These are phyloP conservation scores for Neurospora sp. DNA, from an alignment of 495 filamentous ascomycete species.

Conservation along the genomic window DNA sequence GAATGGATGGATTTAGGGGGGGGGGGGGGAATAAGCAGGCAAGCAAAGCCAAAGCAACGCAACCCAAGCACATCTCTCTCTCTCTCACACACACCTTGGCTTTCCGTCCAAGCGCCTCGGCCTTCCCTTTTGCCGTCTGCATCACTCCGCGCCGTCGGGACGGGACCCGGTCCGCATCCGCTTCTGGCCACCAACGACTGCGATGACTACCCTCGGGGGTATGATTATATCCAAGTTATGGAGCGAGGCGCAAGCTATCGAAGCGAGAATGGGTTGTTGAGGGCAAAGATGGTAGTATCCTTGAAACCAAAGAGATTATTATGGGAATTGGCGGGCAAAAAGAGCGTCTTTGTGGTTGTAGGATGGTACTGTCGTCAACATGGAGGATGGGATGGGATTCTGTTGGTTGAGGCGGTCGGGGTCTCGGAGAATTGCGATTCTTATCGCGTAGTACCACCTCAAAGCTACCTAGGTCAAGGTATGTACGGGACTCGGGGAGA, in stretches of 20 bases:
- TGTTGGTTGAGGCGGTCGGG: neutral
- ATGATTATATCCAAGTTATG: neutral
- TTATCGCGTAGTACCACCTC: neutral
- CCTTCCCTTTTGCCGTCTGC: constrained; percentile 61
- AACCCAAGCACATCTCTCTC: neutral
- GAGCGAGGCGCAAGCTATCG: neutral
- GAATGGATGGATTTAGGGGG: neutral
- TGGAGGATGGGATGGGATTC: neutral
- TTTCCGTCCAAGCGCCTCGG: constrained; percentile 85
- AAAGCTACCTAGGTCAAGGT: neutral
- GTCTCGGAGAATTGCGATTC: neutral
- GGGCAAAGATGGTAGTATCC: neutral
- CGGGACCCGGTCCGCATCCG: constrained; percentile 18
- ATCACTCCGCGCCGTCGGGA: constrained; percentile 30
- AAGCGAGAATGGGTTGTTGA: neutral
- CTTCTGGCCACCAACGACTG: neutral
- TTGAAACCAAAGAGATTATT: neutral
- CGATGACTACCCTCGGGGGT: neutral
- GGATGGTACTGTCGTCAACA: neutral
- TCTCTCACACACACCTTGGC: constrained; percentile 58
- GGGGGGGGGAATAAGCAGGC: neutral
- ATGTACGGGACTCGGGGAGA: neutral
- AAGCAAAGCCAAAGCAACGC: constrained; percentile 2
- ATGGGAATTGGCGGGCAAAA: neutral
- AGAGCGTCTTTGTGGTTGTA: neutral